These are phyloP conservation scores for Komagataella ulmi DNA, from an alignment of 805 yeast genomes.

Conservation along the genomic window DNA sequence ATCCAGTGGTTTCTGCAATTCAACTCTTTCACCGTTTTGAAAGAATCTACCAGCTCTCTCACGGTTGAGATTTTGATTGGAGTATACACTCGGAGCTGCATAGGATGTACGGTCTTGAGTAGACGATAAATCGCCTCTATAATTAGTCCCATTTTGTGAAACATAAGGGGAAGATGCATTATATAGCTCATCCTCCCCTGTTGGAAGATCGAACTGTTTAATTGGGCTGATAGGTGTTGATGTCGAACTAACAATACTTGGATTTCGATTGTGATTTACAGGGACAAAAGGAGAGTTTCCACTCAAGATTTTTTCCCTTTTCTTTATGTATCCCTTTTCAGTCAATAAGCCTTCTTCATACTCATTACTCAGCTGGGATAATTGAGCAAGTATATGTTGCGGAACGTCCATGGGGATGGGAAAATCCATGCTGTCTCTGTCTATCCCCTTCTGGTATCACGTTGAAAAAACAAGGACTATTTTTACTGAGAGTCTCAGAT, in stretches of 20 bases:
- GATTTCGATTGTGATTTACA: neutral
- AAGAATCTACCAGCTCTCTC: neutral
- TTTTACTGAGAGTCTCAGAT: neutral
- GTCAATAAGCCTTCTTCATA: constrained; percentile 61
- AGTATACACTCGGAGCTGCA: neutral
- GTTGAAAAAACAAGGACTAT: neutral
- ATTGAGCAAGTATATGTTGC: constrained; percentile 18
- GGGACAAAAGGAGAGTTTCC: neutral
- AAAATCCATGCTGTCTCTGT: constrained; percentile 24
- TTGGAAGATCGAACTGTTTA: neutral
- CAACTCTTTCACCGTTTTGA: constrained; percentile 12
- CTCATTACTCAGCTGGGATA: constrained; percentile 32
- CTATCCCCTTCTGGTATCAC: neutral
- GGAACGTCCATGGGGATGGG: constrained; percentile 31
- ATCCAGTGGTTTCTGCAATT: constrained; percentile 45
- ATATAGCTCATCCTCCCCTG: neutral
- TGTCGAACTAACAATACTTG: neutral
- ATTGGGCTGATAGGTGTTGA: neutral
- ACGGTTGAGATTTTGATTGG: neutral
- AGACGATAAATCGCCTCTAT: neutral
- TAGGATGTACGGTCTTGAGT: neutral
- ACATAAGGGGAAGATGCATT: neutral
- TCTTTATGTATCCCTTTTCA: constrained; percentile 56
- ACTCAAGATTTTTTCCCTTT: constrained; percentile 28
- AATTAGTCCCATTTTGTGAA: neutral